Evolutionary conservation across 2,329 filamentous ascomycete species (phyloP), one percentile per base, ranked within the genome.

Genomic region (Graphiopsis chlorocephala): DNA sequence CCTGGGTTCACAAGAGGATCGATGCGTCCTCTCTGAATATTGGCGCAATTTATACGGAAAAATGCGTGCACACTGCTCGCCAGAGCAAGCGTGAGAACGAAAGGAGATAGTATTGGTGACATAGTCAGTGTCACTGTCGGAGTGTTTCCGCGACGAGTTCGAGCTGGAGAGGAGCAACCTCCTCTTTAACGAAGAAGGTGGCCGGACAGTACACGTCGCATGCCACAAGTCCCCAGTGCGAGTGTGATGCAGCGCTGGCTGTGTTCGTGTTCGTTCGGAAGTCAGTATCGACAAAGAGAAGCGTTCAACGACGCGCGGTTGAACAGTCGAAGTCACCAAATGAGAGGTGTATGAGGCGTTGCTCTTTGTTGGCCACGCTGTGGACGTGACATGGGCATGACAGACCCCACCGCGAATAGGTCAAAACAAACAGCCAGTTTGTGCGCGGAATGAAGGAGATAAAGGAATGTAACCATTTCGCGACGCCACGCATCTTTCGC

Each of bases 1-100:
- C 74, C 73, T 48, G 73, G 73, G 50, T 72, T 72, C 52, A 77
- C 71, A 23, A 78, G 61, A 33, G 76, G 75, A 65, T 78, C 76
- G 45, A 77, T 71, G 29, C 76, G 72, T n/a, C 75, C 75, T 56
- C 68, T 69, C 64, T 78, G 74, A 26, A 77, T 72, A 17, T 71
- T 69, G 33, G 65, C 71, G 59, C 75, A 77, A 55, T 74, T 76
- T 66, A 77, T 73, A 15, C 75, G 74, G 67, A 71, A 78, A 65
- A 77, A 77, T 20, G 74, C 75, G 62, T 75, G 67, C n/a, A 68
- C 71, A 38, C 62, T n/a, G 23, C 48, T 38, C 23, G 20, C 31
- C 8, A 62, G 29, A 29, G 47, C 23, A 14, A 62, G 23, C 15
- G 48, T 33, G 8, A 67, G 45, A 26, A 58, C 29, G 47, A 63